phyloP scores from a whole-genome alignment of 257 asterid genomes.

The Ligustrum vulgare region DNA sequence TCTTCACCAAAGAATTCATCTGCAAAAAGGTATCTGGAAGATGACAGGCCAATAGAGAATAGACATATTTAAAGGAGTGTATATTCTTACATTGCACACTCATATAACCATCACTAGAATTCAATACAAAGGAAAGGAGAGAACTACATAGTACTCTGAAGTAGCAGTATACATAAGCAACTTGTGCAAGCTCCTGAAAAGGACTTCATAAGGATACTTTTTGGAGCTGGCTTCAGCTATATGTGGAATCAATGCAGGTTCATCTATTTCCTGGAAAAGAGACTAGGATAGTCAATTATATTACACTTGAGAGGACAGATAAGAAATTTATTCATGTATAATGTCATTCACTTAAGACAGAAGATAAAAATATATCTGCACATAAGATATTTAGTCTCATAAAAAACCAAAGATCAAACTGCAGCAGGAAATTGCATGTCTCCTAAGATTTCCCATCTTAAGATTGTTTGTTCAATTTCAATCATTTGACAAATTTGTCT shows the following conservation, averaged over 20 bases:
- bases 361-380: background rate
- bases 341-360: background rate
- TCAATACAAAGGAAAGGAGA: conserved; percentile 19
- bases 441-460: background rate
- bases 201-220: conserved; percentile 95
- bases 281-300: conserved; percentile 15
- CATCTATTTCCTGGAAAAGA: conserved; percentile 84
- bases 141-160: conserved; percentile 64
- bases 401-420: conserved; percentile 4
- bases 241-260: conserved; percentile 97
- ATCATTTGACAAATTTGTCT: conserved; percentile 3
- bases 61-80: conserved; percentile 18
- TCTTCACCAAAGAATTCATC: conserved; percentile 95
- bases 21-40: conserved; percentile 85
- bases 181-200: conserved; percentile 98
- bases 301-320: conserved; percentile 14
- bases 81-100: background rate
- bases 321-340: background rate
- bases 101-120: conserved; percentile 10
- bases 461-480: conserved; percentile 8
- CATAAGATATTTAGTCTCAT: conserved; percentile 9
- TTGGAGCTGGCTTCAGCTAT: conserved; percentile 97
- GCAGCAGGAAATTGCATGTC: background rate
- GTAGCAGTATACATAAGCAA: conserved; percentile 99
- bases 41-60: conserved; percentile 17